phyloP scores from a whole-genome alignment of 495 filamentous ascomycete species.

The Parathielavia hyrcaniae region DNA sequence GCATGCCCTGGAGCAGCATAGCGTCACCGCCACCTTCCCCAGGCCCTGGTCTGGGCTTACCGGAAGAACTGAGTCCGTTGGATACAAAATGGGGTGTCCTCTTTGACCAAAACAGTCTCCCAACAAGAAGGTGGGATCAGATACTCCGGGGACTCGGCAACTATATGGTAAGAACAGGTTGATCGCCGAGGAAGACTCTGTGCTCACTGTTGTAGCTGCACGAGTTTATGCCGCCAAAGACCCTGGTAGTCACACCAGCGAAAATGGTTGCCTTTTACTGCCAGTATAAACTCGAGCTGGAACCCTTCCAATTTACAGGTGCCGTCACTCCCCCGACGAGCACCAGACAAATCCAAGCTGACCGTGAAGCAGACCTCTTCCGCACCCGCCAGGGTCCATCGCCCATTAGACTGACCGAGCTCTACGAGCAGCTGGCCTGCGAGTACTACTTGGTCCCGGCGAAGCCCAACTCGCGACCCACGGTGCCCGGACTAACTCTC shows the following conservation, averaged over 20 bases:
- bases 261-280: slow-evolving; percentile 79
- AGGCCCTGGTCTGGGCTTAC: neutral
- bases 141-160: slow-evolving; percentile 72
- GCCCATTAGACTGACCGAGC: slow-evolving; percentile 46
- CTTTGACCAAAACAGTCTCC: slow-evolving; percentile 61
- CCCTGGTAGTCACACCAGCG: slow-evolving; percentile 69
- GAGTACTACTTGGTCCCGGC: slow-evolving; percentile 77
- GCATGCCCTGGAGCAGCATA: slow-evolving; percentile 9
- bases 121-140: slow-evolving; percentile 61
- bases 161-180: slow-evolving; percentile 57
- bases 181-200: neutral
- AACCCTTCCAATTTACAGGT: slow-evolving; percentile 44
- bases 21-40: neutral
- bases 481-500: slow-evolving; percentile 72
- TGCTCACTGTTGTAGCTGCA: slow-evolving; percentile 53
- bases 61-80: slow-evolving; percentile 25
- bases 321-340: slow-evolving; percentile 5
- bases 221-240: slow-evolving; percentile 64
- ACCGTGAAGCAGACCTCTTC: slow-evolving; percentile 11
- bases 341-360: neutral
- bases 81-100: slow-evolving; percentile 66
- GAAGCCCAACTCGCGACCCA: slow-evolving; percentile 52
- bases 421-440: slow-evolving; percentile 71
- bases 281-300: slow-evolving; percentile 54
- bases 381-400: slow-evolving; percentile 22